Conservation (phyloP, 345 rosid species). For the Linum usitatissimum region DNA sequence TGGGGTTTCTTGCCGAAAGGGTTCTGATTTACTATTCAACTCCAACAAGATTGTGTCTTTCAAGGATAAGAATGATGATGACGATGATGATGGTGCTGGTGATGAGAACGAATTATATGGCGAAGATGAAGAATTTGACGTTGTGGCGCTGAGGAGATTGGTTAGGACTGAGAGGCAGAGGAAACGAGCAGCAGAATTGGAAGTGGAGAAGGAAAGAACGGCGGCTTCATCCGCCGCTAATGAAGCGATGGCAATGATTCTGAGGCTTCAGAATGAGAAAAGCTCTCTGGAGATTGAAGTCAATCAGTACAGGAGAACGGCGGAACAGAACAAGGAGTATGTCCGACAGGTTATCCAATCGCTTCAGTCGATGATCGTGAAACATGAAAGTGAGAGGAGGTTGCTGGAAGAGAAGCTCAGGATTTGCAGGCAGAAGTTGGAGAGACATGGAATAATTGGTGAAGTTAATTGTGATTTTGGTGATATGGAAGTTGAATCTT, state of each 20-base stretch:
- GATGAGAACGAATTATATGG: slow-evolving; percentile 17
- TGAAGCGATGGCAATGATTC: slow-evolving; percentile 82
- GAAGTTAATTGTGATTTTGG: not conserved
- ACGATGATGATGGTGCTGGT: slow-evolving; percentile 16
- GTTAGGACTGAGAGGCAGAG: slow-evolving; percentile 51
- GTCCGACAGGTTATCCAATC: slow-evolving; percentile 52
- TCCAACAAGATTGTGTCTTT: slow-evolving; percentile 13
- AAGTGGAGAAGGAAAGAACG: slow-evolving; percentile 65
- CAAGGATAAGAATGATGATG: not conserved
- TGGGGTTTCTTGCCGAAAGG: slow-evolving; percentile 15
- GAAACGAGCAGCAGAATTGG: slow-evolving; percentile 28
- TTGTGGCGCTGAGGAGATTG: slow-evolving; percentile 36
- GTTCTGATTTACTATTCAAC: slow-evolving; percentile 13
- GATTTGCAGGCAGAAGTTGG: slow-evolving; percentile 16
- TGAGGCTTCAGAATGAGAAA: slow-evolving; percentile 67
- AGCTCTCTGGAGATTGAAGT: slow-evolving; percentile 48
- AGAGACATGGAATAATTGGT: slow-evolving; percentile 19
- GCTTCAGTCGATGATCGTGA: slow-evolving; percentile 42
- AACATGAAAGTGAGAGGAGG: slow-evolving; percentile 31
- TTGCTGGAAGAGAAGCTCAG: slow-evolving; percentile 28
- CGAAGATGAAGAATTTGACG: slow-evolving; percentile 54
- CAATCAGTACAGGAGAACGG: slow-evolving; percentile 41
- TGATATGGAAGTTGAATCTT: not conserved
- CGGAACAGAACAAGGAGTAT: slow-evolving; percentile 44
- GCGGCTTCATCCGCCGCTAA: slow-evolving; percentile 63